phyloP scores from a whole-genome alignment of 192 early-diverging fungal species.

The Backusella circina region DNA sequence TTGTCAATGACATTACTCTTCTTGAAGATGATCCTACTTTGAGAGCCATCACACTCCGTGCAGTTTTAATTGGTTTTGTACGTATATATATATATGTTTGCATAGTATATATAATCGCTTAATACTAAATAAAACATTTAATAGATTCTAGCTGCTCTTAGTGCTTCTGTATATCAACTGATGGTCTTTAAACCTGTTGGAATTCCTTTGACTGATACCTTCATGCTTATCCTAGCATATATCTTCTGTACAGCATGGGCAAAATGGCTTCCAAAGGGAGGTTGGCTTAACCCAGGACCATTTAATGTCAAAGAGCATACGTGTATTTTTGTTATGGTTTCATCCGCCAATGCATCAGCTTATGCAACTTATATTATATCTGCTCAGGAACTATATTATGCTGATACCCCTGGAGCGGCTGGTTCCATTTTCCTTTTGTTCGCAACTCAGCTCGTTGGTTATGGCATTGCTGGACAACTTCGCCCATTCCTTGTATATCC shows the following conservation, averaged over 20 bases:
- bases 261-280: conserved; percentile 46
- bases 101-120: not conserved
- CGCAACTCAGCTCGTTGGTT: conserved; percentile 51
- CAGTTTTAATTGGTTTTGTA: conserved; percentile 58
- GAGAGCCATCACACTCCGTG: conserved; percentile 63
- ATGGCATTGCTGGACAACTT: conserved; percentile 49
- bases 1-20: conserved; percentile 13
- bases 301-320: conserved; percentile 34
- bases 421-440: conserved; percentile 35
- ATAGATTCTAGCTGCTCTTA: conserved; percentile 41
- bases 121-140: not conserved
- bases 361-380: conserved; percentile 72
- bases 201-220: conserved; percentile 56
- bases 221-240: conserved; percentile 74
- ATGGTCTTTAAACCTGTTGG: conserved; percentile 80
- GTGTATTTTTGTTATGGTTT: conserved; percentile 55
- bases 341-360: conserved; percentile 57
- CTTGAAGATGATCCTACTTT: conserved; percentile 54
- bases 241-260: conserved; percentile 65
- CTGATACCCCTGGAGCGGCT: conserved; percentile 48
- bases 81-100: not conserved
- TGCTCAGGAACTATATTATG: conserved; percentile 67
- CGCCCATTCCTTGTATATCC: conserved; percentile 53
- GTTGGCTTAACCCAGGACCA: conserved; percentile 39
- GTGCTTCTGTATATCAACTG: conserved; percentile 67